Conservation (phyloP, 768 basidiomycete genomes). For the Leccinum sublutescens region DNA sequence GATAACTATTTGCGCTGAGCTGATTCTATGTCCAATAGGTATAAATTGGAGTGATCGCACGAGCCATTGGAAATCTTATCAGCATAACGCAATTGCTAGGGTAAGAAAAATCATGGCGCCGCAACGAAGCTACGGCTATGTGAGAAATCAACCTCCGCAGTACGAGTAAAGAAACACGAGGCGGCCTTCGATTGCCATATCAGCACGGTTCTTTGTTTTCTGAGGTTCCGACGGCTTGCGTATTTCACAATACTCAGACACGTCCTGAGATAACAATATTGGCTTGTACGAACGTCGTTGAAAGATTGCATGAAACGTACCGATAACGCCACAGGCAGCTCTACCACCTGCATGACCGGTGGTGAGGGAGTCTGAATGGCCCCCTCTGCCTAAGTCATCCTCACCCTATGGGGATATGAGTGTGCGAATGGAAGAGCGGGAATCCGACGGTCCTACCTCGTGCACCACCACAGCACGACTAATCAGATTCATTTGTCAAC, state of each 20-base stretch:
- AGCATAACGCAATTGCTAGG: neutral
- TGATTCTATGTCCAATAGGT: neutral
- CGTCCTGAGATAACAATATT: slow-evolving; percentile 14
- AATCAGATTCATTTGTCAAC: slow-evolving; percentile 7
- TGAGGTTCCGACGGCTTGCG: neutral
- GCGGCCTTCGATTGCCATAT: slow-evolving; percentile 5
- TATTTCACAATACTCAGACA: slow-evolving; percentile 9
- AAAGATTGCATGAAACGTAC: slow-evolving; percentile 32
- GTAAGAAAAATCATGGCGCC: neutral
- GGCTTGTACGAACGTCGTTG: neutral
- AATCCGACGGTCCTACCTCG: slow-evolving; percentile 40
- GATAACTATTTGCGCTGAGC: neutral
- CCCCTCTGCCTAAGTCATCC: slow-evolving; percentile 77
- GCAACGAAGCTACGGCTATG: neutral
- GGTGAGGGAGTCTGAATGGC: slow-evolving; percentile 64
- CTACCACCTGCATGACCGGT: slow-evolving; percentile 78
- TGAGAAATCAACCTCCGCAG: slow-evolving; percentile 5
- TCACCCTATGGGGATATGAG: slow-evolving; percentile 46
- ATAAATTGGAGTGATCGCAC: neutral
- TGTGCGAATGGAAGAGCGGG: slow-evolving; percentile 8
- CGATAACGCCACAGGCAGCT: slow-evolving; percentile 82
- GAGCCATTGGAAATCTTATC: neutral
- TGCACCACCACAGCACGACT: slow-evolving; percentile 78
- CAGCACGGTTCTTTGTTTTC: neutral
- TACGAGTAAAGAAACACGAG: slow-evolving; percentile 13